Percentiles rank a stretch among this genome's conserved stretches.
Evolutionary conservation across 257 asterid species (phyloP).

Genomic region (Jasminum sambac): DNA sequence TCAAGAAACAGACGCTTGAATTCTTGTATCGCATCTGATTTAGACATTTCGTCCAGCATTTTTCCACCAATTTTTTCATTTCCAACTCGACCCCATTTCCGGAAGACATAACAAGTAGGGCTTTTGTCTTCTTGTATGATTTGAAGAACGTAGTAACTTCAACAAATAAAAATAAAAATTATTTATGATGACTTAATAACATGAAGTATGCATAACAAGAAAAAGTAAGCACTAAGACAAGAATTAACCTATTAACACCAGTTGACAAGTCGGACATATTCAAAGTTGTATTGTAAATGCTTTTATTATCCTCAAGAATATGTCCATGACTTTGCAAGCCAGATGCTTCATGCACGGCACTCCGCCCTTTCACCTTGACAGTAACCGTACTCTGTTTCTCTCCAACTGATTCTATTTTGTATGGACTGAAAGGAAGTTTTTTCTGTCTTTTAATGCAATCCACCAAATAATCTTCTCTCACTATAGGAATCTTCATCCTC

Average conservation of each 20-base stretch:
- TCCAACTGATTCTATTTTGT: slow-evolving; percentile 61
- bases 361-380: slow-evolving; percentile 90
- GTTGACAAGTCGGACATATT: slow-evolving; percentile 90
- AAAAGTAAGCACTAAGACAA: slow-evolving; percentile 12
- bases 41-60: slow-evolving; percentile 65
- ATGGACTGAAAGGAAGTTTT: slow-evolving; percentile 76
- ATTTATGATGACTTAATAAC: slow-evolving; percentile 6
- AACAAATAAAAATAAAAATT: slow-evolving; percentile 24
- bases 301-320: slow-evolving; percentile 82
- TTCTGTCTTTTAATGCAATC: slow-evolving; percentile 71
- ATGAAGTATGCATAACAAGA: slow-evolving; percentile 21
- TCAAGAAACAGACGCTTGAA: slow-evolving; percentile 83
- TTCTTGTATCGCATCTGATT: slow-evolving; percentile 66
- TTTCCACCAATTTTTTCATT: slow-evolving; percentile 82
- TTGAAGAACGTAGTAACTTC: slow-evolving; percentile 91
- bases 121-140: slow-evolving; percentile 93
- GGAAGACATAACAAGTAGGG: slow-evolving; percentile 77
- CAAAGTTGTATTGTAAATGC: slow-evolving; percentile 86
- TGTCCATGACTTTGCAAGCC: slow-evolving; percentile 94
- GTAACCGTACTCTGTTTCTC: slow-evolving; percentile 60
- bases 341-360: slow-evolving; percentile 91
- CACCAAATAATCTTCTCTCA: slow-evolving; percentile 78
- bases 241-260: slow-evolving; percentile 77
- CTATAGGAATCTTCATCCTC: slow-evolving; percentile 86
- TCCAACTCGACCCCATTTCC: slow-evolving; percentile 99